Percentiles rank a stretch among this genome's conserved stretches.
phyloP scores from a whole-genome alignment of 2,329 filamentous ascomycete species.

The Xylariaceae sp. region DNA sequence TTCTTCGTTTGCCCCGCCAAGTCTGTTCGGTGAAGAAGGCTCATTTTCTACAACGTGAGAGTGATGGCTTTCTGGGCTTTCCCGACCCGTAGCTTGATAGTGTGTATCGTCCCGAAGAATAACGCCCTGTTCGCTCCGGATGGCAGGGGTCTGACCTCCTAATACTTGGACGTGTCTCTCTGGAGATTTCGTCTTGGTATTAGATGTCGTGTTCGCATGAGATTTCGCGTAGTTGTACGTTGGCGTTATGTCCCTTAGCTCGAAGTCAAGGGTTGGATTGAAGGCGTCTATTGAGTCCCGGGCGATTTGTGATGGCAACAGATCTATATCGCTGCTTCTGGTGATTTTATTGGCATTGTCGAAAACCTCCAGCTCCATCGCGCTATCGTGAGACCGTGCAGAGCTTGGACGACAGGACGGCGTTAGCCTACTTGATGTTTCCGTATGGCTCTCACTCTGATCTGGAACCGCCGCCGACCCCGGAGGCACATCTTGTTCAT shows the following conservation, averaged over 20 bases:
- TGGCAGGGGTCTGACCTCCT: constrained; percentile 25
- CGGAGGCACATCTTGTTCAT: constrained; percentile 9
- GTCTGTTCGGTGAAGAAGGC: not conserved
- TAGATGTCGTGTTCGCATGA: constrained; percentile 21
- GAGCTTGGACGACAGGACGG: constrained; percentile 13
- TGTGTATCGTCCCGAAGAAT: constrained; percentile 27
- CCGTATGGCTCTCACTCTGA: constrained; percentile 6
- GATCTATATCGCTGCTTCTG: constrained; percentile 30
- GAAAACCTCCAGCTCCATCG: constrained; percentile 12
- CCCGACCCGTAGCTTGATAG: constrained; percentile 16
- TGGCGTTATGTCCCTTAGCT: constrained; percentile 21
- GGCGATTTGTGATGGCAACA: constrained; percentile 30
- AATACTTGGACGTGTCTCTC: constrained; percentile 27
- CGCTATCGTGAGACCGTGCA: constrained; percentile 15
- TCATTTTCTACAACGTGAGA: constrained; percentile 2
- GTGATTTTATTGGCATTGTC: constrained; percentile 11
- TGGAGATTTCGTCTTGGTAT: constrained; percentile 26
- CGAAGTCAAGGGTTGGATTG: constrained; percentile 28
- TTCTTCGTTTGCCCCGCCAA: not conserved
- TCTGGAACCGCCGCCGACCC: constrained; percentile 4
- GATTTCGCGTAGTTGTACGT: constrained; percentile 25
- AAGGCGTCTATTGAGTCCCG: constrained; percentile 31
- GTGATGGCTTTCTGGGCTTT: constrained; percentile 3
- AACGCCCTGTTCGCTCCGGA: constrained; percentile 31
- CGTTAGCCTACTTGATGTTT: constrained; percentile 7